Evolutionary conservation across 2,329 filamentous ascomycete species (phyloP), one percentile per base, ranked within the genome.

Genomic region (Bimuria novae-zelandiae): DNA sequence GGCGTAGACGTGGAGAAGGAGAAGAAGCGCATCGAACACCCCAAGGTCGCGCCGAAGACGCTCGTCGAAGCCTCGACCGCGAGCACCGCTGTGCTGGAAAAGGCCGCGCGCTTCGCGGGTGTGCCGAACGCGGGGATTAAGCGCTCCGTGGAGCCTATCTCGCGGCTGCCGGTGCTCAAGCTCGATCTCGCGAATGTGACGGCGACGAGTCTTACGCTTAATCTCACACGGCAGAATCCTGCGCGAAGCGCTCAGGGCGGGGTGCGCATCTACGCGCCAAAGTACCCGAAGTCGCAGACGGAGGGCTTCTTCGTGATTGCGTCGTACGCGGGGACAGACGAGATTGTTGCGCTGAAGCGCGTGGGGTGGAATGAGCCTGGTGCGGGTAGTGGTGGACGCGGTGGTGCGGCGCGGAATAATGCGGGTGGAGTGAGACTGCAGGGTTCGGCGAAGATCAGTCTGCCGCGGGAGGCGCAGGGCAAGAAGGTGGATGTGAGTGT

Each of bases 271-370:
- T 96, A 88, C 64, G 91, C 94, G 0, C 93, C 95, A 2, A 83
- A 84, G 19, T 97, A 96, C 76, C 93, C 93, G 1, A 99, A 99
- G 75, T 86, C 92, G 14, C 94, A 99, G 74, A 94, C 86, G 0
- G 94, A 99, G 68, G 92, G 92, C 0, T 97, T 88, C 83, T 97
- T 99, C 73, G 84, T 94, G 12, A 70, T 97, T 19, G 82, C 96
- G 0, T 87, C 86, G 6, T 85, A 89, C 62, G 66, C 83, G 2
- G 78, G 77, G 0, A 82, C 76, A 6, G 90, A 93, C 54, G 90
- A 97, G 62, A 81, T 97, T 33, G 75, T 96, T 3, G 93, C 89
- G 2, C 79, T 99, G 57, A 97, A 96, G 81, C 81, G 94, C 25
- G 84, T 94, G 0, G 87, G 86, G 1, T 97, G 94, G 92, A 76